These are phyloP conservation scores for Striga hermonthica DNA, from an alignment of 305 asterid species.

Conservation along the genomic window DNA sequence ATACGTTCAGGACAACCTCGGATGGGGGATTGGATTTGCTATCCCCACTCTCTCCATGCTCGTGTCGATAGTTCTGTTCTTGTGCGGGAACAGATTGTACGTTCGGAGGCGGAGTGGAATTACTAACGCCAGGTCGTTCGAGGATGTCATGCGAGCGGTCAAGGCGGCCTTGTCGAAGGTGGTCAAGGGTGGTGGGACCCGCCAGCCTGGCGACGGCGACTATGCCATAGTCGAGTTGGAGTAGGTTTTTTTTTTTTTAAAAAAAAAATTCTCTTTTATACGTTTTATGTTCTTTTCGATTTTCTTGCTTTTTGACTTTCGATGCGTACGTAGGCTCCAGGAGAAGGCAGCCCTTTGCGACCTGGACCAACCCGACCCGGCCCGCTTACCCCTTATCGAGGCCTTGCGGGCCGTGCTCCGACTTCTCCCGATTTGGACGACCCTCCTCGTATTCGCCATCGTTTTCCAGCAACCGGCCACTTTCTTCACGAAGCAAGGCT, in stretches of 20 bases:
- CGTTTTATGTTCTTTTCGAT: too few species aligned
- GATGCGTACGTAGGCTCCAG: constrained; percentile 39
- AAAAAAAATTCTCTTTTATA: too few species aligned
- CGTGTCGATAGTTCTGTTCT: constrained; percentile 50
- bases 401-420: constrained; percentile 47
- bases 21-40: constrained; percentile 93
- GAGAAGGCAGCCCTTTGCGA: constrained; percentile 38
- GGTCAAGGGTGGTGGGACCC: constrained; percentile 33
- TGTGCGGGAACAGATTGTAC: constrained; percentile 52
- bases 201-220: constrained; percentile 21
- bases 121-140: constrained; percentile 35
- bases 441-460: constrained; percentile 82
- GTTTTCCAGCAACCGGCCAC: constrained; percentile 91
- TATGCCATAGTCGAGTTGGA: constrained; percentile 54
- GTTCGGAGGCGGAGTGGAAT: constrained; percentile 29
- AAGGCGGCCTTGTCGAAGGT: constrained; percentile 45
- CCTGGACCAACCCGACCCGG: constrained; percentile 27
- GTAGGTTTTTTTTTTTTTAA: constrained; percentile 42
- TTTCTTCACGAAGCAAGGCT: constrained; percentile 93
- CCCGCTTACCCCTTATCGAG: constrained; percentile 29
- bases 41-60: constrained; percentile 65
- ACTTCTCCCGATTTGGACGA: constrained; percentile 73
- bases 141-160: constrained; percentile 37
- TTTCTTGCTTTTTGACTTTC: background rate
- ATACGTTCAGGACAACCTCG: constrained; percentile 72